Conservation (phyloP, 2,329 filamentous ascomycete genomes). For the Macrophomina phaseolina region DNA sequence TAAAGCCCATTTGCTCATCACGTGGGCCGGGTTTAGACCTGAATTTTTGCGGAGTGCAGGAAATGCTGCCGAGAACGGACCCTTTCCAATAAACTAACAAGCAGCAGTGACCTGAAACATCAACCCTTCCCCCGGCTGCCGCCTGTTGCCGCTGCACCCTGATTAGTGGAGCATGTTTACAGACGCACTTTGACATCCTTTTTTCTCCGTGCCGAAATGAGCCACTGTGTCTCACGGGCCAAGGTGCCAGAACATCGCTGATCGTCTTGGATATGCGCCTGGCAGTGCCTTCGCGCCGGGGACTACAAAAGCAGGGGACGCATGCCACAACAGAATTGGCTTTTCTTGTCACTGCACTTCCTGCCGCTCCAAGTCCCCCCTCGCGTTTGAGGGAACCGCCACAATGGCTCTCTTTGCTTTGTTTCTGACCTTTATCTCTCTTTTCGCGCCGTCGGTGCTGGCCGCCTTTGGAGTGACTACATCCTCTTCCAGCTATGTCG, state of each 20-base stretch:
- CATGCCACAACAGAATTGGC: not conserved
- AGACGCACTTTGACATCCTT: slow-evolving; percentile 6
- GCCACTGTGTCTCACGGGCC: slow-evolving; percentile 16
- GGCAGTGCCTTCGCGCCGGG: not conserved
- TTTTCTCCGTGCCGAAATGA: slow-evolving; percentile 24
- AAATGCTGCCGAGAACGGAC: not conserved
- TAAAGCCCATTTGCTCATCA: slow-evolving; percentile 1
- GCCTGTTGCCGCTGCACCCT: slow-evolving; percentile 13
- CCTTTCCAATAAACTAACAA: slow-evolving; percentile 17
- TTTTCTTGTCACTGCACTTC: not conserved
- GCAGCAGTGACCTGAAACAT: slow-evolving; percentile 17
- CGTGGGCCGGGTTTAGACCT: slow-evolving; percentile 4
- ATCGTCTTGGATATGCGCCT: not conserved
- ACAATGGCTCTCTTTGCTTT: slow-evolving; percentile 40
- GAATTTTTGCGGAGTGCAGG: not conserved
- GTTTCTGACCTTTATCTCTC: slow-evolving; percentile 27
- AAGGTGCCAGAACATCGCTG: not conserved
- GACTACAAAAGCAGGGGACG: slow-evolving; percentile 24
- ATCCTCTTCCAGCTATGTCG: slow-evolving; percentile 37
- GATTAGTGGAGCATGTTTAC: slow-evolving; percentile 14
- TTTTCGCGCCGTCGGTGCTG: slow-evolving; percentile 31
- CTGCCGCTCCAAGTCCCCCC: not conserved
- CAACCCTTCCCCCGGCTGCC: not conserved
- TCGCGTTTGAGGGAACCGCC: slow-evolving; percentile 8
- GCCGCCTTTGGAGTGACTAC: slow-evolving; percentile 46